Evolutionary conservation across 2,329 filamentous ascomycete species (phyloP).

Genomic region (Fusarium mundagurra): DNA sequence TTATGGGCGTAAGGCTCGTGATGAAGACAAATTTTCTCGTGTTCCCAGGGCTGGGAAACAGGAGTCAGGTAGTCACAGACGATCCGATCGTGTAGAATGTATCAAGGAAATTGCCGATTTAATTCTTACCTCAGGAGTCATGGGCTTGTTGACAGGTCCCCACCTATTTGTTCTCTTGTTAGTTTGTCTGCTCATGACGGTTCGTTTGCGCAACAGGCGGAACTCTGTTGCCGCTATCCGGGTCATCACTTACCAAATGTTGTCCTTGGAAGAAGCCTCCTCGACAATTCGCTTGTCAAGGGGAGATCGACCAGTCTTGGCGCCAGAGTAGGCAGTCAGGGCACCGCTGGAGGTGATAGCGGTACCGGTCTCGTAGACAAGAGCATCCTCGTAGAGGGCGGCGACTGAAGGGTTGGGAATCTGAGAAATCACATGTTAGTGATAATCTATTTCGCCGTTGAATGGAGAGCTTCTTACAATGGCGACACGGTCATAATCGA

Average conservation of each 20-base stretch:
- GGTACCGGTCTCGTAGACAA: slow-evolving; percentile 95
- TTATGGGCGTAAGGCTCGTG: slow-evolving; percentile 25
- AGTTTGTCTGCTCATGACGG: slow-evolving; percentile 40
- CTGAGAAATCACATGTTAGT: slow-evolving; percentile 48
- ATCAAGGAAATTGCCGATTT: slow-evolving; percentile 13
- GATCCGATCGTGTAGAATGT: slow-evolving; percentile 4
- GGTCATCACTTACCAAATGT: slow-evolving; percentile 75
- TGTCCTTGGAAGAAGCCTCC: slow-evolving; percentile 86
- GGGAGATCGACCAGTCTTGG: slow-evolving; percentile 97
- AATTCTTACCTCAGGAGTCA: slow-evolving; percentile 84
- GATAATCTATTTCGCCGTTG: background rate
- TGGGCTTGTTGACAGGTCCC: slow-evolving; percentile 99
- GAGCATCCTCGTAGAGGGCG: slow-evolving; percentile 97
- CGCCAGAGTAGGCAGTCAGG: slow-evolving; percentile 95
- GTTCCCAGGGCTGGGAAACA: slow-evolving; percentile 1
- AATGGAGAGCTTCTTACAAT: slow-evolving; percentile 73
- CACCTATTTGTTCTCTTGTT: slow-evolving; percentile 62
- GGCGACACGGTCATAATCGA: slow-evolving; percentile 97
- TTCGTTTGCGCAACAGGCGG: slow-evolving; percentile 11
- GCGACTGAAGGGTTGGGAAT: slow-evolving; percentile 94
- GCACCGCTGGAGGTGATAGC: slow-evolving; percentile 97
- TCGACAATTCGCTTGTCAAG: slow-evolving; percentile 98
- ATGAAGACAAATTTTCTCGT: slow-evolving; percentile 22
- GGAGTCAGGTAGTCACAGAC: slow-evolving; percentile 10
- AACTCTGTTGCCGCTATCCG: slow-evolving; percentile 22